Evolutionary conservation across 1,284 basidiomycete species (phyloP).

Genomic region (Ustilago trichophora): DNA sequence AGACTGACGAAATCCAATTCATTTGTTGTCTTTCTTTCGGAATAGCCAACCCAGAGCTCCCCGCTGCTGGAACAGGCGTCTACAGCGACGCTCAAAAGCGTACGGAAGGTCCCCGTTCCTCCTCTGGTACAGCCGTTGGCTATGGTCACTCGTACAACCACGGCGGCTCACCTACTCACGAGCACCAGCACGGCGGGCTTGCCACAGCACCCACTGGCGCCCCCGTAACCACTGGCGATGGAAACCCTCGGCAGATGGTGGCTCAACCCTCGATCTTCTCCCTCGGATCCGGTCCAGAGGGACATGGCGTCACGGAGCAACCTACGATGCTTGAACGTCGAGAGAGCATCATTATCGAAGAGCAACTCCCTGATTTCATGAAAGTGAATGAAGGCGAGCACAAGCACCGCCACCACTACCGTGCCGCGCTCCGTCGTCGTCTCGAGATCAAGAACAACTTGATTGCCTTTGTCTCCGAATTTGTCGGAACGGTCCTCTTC

Average conservation of each 20-base stretch:
- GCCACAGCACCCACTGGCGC: slow-evolving; percentile 30
- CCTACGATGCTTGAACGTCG: slow-evolving; percentile 25
- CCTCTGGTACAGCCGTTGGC: slow-evolving; percentile 12
- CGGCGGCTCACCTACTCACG: neutral
- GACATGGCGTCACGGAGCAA: neutral
- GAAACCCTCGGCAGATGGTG: slow-evolving; percentile 25
- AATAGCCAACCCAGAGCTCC: slow-evolving; percentile 27
- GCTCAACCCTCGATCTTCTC: slow-evolving; percentile 36
- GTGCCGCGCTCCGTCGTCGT: slow-evolving; percentile 27
- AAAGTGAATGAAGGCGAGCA: slow-evolving; percentile 41
- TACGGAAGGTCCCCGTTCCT: neutral
- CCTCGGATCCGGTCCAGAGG: slow-evolving; percentile 9
- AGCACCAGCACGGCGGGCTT: slow-evolving; percentile 30
- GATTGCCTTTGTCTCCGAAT: slow-evolving; percentile 69
- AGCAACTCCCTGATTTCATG: slow-evolving; percentile 46
- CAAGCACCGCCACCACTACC: slow-evolving; percentile 44
- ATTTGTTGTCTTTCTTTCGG: neutral
- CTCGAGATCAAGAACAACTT: slow-evolving; percentile 71
- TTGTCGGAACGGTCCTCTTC: slow-evolving; percentile 68
- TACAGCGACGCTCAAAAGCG: slow-evolving; percentile 1
- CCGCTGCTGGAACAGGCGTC: slow-evolving; percentile 33
- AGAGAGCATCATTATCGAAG: slow-evolving; percentile 36
- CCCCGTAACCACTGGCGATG: slow-evolving; percentile 25
- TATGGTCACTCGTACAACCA: too few relatives aligned
- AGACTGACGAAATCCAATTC: too few relatives aligned